Percentiles rank a stretch among this genome's conserved stretches.
Evolutionary conservation across 805 yeast species (phyloP).

Genomic region (Lipomyces yamanashiensis): DNA sequence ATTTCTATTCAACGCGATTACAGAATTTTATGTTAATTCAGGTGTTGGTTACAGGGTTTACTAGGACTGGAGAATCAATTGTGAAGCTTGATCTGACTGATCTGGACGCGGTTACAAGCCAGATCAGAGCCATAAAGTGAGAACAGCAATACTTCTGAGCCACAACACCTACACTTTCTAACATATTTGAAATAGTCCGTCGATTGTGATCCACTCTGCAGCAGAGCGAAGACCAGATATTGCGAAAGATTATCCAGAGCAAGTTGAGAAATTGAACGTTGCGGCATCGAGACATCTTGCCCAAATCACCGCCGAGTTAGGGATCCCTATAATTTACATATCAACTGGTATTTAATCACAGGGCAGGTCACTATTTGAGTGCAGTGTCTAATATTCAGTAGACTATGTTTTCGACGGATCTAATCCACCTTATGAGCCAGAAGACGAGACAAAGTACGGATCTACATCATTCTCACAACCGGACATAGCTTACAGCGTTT

Average conservation of each 20-base stretch:
- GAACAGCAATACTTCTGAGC: no score
- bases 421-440: constrained; percentile 31
- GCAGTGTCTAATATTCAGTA: background rate
- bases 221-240: constrained; percentile 32
- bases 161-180: background rate
- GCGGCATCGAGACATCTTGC: constrained; percentile 25
- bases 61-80: constrained; percentile 14
- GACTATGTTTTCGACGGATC: constrained; percentile 36
- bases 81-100: constrained; percentile 23
- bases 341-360: constrained; percentile 23
- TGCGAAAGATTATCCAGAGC: constrained; percentile 18
- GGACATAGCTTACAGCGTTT: no score
- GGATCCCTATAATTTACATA: constrained; percentile 28
- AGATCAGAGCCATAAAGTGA: constrained; percentile 6
- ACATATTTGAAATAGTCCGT: constrained; percentile 16
- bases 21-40: background rate
- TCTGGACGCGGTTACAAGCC: constrained; percentile 1
- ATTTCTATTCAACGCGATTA: background rate
- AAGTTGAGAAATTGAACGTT: constrained; percentile 19
- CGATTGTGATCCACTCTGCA: constrained; percentile 32
- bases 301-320: constrained; percentile 16
- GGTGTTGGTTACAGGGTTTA: constrained; percentile 10
- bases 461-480: no score
- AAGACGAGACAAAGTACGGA: constrained; percentile 27
- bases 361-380: background rate